Conservation (phyloP, 139 green algal species). For the Nannochloris sp. region DNA sequence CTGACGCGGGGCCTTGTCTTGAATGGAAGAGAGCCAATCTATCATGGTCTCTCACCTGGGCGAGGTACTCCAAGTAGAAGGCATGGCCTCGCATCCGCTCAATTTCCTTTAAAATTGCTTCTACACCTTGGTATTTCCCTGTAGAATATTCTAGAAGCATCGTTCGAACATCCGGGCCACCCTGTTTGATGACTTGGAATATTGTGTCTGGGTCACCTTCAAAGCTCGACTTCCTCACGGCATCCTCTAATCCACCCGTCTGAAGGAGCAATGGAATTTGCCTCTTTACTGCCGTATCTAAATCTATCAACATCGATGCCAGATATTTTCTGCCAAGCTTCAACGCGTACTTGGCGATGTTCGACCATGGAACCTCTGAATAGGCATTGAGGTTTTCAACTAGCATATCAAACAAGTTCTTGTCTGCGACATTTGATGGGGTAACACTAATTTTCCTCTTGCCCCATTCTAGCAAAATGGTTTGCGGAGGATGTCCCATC, state of each 20-base stretch:
- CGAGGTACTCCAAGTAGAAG: too few relatives aligned
- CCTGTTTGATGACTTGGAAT: conserved; percentile 11
- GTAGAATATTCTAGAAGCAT: too few relatives aligned
- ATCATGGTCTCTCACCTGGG: too few relatives aligned
- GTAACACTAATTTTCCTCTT: conserved; percentile 60
- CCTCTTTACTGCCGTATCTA: conserved; percentile 40
- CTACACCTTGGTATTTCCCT: too few relatives aligned
- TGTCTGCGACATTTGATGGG: conserved; percentile 34
- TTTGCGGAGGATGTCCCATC: conserved; percentile 28
- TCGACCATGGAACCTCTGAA: conserved; percentile 38
- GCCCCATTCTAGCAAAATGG: conserved; percentile 63
- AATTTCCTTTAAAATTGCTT: too few relatives aligned
- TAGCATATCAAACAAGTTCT: conserved; percentile 47
- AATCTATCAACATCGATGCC: conserved; percentile 57
- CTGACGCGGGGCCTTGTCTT: too few relatives aligned
- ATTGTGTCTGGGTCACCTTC: conserved; percentile 23
- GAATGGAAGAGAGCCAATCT: too few relatives aligned
- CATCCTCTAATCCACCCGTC: conserved; percentile 33
- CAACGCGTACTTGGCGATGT: conserved; percentile 41
- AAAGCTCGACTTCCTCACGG: conserved; percentile 18
- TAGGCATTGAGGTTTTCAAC: conserved; percentile 51
- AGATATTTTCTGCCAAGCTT: conserved; percentile 32
- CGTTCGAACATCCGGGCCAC: too few relatives aligned
- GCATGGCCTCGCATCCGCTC: too few relatives aligned
- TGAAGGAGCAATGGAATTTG: conserved; percentile 57